These are phyloP conservation scores for Pyrenochaeta sp. DNA, from an alignment of 2,329 filamentous ascomycete genomes.

Conservation along the genomic window DNA sequence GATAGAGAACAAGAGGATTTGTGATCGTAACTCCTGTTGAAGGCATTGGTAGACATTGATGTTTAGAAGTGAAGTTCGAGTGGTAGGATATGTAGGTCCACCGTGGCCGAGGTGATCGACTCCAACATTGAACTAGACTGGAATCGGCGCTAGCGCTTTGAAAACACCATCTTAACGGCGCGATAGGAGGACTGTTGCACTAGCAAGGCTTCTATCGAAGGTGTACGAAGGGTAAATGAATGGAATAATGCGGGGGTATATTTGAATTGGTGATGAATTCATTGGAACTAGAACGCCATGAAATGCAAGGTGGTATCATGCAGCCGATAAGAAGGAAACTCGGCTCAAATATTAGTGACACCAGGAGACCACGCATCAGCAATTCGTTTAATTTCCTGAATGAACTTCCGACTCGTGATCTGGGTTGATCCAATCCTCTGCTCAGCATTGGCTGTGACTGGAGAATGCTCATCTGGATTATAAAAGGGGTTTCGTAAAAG, in stretches of 20 bases:
- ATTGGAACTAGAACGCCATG: constrained; percentile 28
- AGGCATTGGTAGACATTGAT: constrained; percentile 44
- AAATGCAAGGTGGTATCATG: constrained; percentile 36
- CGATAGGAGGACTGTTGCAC: too few relatives aligned
- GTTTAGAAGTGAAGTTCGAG: constrained; percentile 8
- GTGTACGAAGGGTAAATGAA: too few relatives aligned
- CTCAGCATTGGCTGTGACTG: constrained; percentile 59
- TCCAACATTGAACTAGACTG: constrained; percentile 29
- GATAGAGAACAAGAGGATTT: constrained; percentile 80
- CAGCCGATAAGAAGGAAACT: constrained; percentile 5
- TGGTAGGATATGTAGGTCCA: constrained; percentile 13
- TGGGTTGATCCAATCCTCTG: constrained; percentile 62
- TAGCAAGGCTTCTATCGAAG: too few relatives aligned
- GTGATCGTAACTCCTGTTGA: constrained; percentile 57
- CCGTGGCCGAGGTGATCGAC: constrained; percentile 31
- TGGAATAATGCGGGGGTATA: background rate
- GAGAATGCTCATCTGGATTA: constrained; percentile 82
- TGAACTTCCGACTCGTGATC: constrained; percentile 84
- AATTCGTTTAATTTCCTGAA: constrained; percentile 83
- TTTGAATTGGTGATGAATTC: background rate
- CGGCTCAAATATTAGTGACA: constrained; percentile 64
- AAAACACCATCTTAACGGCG: constrained; percentile 6
- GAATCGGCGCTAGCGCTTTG: constrained; percentile 32
- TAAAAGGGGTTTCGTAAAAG: constrained; percentile 96
- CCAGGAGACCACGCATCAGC: constrained; percentile 86